Conservation (phyloP, 2,329 filamentous ascomycete species). For the Erysiphe neolycopersici region DNA sequence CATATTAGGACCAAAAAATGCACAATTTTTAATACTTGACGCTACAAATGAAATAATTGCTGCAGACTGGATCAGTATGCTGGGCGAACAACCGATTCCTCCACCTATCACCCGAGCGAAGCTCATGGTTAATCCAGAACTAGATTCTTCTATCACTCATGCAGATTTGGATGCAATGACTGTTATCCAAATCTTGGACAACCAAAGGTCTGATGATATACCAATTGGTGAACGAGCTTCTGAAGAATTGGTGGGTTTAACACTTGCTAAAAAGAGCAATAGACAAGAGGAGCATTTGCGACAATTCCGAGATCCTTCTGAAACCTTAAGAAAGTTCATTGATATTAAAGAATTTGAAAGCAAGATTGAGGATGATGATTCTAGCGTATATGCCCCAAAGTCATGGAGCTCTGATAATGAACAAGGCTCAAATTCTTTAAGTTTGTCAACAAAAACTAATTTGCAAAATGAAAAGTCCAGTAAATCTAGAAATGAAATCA, state of each 20-base stretch:
- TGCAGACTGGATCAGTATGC: slow-evolving; percentile 65
- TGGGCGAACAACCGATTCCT: slow-evolving; percentile 39
- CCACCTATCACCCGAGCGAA: slow-evolving; percentile 14
- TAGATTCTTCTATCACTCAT: slow-evolving; percentile 3
- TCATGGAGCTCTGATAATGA: not conserved
- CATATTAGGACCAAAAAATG: slow-evolving; percentile 43
- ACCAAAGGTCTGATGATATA: slow-evolving; percentile 3
- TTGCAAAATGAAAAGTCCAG: not conserved
- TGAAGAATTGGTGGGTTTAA: not conserved
- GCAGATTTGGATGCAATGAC: slow-evolving; percentile 4
- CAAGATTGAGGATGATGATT: not conserved
- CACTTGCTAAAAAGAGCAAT: not conserved
- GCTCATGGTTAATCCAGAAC: slow-evolving; percentile 9
- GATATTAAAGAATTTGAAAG: not conserved
- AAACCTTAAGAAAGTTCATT: not conserved
- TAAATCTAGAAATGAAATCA: not conserved
- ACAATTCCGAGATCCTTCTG: not conserved
- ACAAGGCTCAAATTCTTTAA: not conserved
- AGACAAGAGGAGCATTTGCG: too few species aligned
- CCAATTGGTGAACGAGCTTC: slow-evolving; percentile 12
- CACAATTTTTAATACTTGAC: slow-evolving; percentile 53
- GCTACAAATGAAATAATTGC: slow-evolving; percentile 33
- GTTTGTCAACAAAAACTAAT: not conserved
- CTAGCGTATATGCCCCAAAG: not conserved
- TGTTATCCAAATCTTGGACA: slow-evolving; percentile 1